Conservation (phyloP, 352 stramenopile genomes). For the Globisporangium heterothallicum region DNA sequence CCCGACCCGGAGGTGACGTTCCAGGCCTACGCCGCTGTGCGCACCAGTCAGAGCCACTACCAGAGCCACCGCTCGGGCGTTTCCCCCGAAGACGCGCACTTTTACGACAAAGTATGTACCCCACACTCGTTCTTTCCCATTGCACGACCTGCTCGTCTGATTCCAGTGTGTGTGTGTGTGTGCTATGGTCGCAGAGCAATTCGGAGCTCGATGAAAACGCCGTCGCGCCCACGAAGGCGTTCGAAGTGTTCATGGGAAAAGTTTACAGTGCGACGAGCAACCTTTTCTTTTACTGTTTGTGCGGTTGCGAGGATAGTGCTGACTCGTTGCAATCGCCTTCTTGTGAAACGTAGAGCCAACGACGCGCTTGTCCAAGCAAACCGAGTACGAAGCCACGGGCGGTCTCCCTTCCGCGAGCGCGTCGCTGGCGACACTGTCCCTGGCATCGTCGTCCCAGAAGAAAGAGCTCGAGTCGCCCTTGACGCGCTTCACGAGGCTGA, state of each 20-base stretch:
- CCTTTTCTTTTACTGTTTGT: not conserved
- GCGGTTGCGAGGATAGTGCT: not conserved
- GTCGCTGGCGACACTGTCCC: not conserved
- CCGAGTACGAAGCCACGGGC: conserved; percentile 41
- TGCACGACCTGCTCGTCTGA: no score
- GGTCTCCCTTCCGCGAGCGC: not conserved
- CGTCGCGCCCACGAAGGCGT: conserved; percentile 45
- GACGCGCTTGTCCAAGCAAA: conserved; percentile 31
- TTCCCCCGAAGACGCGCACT: conserved; percentile 34
- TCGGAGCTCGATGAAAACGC: conserved; percentile 61
- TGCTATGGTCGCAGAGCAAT: conserved; percentile 19
- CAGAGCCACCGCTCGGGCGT: conserved; percentile 12
- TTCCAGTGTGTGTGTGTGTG: not conserved
- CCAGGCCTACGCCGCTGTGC: conserved; percentile 49
- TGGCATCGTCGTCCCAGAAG: conserved; percentile 10
- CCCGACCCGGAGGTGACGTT: conserved; percentile 58
- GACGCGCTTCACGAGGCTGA: conserved; percentile 61
- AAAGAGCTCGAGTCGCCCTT: conserved; percentile 57
- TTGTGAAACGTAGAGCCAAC: conserved; percentile 30
- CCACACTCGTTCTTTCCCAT: no score
- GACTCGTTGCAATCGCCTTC: not conserved
- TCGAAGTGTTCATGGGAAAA: conserved; percentile 82
- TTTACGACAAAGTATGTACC: conserved; percentile 45
- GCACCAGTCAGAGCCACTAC: conserved; percentile 6
- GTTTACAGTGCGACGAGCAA: conserved; percentile 51